phyloP scores from a whole-genome alignment of 2,329 filamentous ascomycete genomes.

The Peltaster fructicola region DNA sequence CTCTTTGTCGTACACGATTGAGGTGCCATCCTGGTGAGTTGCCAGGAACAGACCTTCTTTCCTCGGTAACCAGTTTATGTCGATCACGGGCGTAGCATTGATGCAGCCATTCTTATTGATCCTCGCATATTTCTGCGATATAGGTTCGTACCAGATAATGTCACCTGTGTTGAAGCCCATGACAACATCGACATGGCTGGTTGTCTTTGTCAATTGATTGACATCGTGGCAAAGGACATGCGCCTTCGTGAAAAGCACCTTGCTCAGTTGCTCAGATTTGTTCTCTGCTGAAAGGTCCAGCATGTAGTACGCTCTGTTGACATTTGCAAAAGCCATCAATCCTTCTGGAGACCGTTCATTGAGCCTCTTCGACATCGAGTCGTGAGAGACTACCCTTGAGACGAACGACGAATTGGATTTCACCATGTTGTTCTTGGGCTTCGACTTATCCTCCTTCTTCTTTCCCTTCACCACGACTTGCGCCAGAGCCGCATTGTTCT shows the following conservation, averaged over 20 bases:
- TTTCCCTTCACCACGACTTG: constrained; percentile 45
- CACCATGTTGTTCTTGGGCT: constrained; percentile 95
- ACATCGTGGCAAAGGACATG: constrained; percentile 91
- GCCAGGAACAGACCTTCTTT: constrained; percentile 88
- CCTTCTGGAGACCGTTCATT: constrained; percentile 63
- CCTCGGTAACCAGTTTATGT: constrained; percentile 84
- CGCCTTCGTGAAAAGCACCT: constrained; percentile 91
- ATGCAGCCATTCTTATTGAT: constrained; percentile 95
- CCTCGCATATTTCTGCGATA: constrained; percentile 85
- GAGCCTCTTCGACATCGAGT: constrained; percentile 59
- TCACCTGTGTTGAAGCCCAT: constrained; percentile 95
- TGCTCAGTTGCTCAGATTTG: constrained; percentile 80
- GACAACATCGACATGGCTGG: constrained; percentile 70
- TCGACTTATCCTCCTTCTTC: constrained; percentile 53
- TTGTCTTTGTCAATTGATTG: constrained; percentile 63
- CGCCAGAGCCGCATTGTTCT: constrained; percentile 60
- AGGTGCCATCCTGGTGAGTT: constrained; percentile 74
- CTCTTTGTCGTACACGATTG: constrained; percentile 94
- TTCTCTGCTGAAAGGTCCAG: constrained; percentile 63
- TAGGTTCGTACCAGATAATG: constrained; percentile 96
- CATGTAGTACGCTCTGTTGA: constrained; percentile 94
- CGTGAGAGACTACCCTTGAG: constrained; percentile 85
- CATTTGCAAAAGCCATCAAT: constrained; percentile 81
- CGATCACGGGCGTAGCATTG: constrained; percentile 66
- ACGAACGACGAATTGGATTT: constrained; percentile 99